These are phyloP conservation scores for Hypoxylon sp. DNA, from an alignment of 2,329 filamentous ascomycete species.

Conservation along the genomic window DNA sequence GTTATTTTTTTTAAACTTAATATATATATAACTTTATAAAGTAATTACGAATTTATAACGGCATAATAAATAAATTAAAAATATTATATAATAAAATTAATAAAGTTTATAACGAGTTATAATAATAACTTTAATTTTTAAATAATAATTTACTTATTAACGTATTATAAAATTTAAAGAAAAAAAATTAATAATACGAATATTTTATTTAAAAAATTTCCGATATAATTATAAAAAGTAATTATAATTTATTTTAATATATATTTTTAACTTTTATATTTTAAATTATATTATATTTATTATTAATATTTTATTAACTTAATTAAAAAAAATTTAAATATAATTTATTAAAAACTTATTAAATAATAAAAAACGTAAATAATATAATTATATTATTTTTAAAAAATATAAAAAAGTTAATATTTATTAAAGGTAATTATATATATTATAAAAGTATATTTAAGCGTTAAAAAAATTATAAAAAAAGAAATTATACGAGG, in stretches of 20 bases:
- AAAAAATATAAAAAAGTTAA: neutral
- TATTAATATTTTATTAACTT: slow-evolving; percentile 20
- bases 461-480: slow-evolving; percentile 48
- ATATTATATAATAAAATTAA: neutral
- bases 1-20: too few species aligned
- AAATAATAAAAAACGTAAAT: slow-evolving; percentile 6
- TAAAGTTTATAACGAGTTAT: neutral
- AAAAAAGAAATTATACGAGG: slow-evolving; percentile 43
- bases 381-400: neutral
- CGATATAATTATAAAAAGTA: neutral
- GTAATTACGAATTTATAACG: too few species aligned
- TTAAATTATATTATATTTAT: slow-evolving; percentile 12
- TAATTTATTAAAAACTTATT: too few species aligned
- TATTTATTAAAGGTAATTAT: slow-evolving; percentile 48
- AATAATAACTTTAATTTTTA: slow-evolving; percentile 4
- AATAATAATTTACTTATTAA: neutral
- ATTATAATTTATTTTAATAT: slow-evolving; percentile 19
- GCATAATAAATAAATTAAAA: too few species aligned
- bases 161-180: too few species aligned
- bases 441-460: slow-evolving; percentile 47
- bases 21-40: too few species aligned
- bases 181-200: neutral
- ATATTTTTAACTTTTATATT: slow-evolving; percentile 16
- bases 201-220: slow-evolving; percentile 7
- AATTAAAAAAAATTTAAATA: slow-evolving; percentile 8